Conservation (phyloP, 768 basidiomycete genomes). For the Kwoniella europaea region DNA sequence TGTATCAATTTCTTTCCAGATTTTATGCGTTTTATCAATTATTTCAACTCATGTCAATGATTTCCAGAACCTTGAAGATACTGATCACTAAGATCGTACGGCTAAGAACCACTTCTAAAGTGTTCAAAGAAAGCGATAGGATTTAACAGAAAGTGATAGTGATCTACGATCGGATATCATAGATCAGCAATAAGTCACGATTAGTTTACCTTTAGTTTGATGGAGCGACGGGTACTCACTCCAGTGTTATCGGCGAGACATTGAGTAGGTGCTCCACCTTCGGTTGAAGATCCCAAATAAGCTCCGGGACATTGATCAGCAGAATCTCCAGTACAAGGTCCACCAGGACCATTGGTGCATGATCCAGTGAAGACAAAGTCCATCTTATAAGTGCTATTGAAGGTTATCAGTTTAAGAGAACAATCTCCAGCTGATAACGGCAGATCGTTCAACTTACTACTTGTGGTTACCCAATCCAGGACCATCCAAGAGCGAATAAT, state of each 20-base stretch:
- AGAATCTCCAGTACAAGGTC: slow-evolving; percentile 15
- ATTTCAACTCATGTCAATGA: neutral
- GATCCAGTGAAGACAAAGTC: slow-evolving; percentile 15
- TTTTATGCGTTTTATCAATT: neutral
- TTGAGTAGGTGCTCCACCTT: slow-evolving; percentile 17
- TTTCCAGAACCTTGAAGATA: too few relatives aligned
- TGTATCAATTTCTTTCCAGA: neutral
- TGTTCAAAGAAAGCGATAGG: neutral
- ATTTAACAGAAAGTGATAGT: slow-evolving; percentile 10
- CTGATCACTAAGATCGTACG: too few relatives aligned
- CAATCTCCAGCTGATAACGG: too few relatives aligned
- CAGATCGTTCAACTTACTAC: slow-evolving; percentile 18
- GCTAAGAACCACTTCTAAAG: too few relatives aligned
- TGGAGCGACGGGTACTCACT: slow-evolving; percentile 1
- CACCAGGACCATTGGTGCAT: slow-evolving; percentile 11
- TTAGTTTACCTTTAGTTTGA: neutral
- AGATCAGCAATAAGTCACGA: neutral
- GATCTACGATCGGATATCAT: neutral
- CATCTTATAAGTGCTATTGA: slow-evolving; percentile 13
- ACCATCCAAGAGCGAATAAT: slow-evolving; percentile 27
- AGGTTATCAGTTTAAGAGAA: too few relatives aligned
- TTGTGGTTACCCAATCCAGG: slow-evolving; percentile 27
- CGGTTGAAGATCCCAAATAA: slow-evolving; percentile 8
- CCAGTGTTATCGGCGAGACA: slow-evolving; percentile 18
- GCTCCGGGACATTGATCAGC: slow-evolving; percentile 19